Evolutionary conservation across 345 rosid species (phyloP).

Genomic region (Erysimum cheiranthoides): DNA sequence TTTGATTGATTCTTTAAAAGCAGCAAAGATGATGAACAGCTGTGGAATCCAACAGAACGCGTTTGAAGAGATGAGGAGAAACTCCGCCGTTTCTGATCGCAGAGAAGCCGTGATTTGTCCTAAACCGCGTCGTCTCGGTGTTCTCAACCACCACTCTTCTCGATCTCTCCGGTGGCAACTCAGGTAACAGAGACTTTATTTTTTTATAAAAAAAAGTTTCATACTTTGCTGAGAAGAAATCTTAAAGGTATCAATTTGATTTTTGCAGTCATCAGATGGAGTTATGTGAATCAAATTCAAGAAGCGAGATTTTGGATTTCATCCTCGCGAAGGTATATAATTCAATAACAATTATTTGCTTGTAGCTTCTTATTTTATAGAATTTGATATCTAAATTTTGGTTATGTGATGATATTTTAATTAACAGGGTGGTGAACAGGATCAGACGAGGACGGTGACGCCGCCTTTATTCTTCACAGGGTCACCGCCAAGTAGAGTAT

Average conservation of each 20-base stretch:
- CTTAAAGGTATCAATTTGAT: not conserved
- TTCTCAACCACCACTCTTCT: constrained; percentile 50
- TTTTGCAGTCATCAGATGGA: constrained; percentile 69
- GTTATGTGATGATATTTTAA: not conserved
- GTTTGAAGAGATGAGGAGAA: constrained; percentile 57
- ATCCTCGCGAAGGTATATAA: constrained; percentile 70
- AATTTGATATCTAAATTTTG: not conserved
- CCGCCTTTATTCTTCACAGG: constrained; percentile 85
- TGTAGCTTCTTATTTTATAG: not conserved
- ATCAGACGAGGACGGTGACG: constrained; percentile 28
- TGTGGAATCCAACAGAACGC: constrained; percentile 61
- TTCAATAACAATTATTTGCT: not conserved
- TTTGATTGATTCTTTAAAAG: not conserved
- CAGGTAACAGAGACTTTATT: constrained; percentile 47
- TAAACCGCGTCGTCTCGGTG: constrained; percentile 69
- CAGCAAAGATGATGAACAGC: constrained; percentile 70
- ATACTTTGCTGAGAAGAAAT: not conserved
- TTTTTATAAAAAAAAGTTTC: not conserved
- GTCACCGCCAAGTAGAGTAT: constrained; percentile 99
- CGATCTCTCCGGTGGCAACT: constrained; percentile 65
- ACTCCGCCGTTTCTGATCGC: constrained; percentile 45
- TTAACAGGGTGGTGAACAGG: constrained; percentile 66
- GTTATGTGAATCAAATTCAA: constrained; percentile 56
- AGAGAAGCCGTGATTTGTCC: constrained; percentile 71
- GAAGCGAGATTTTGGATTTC: constrained; percentile 73